These are phyloP conservation scores for Lyophyllum decastes DNA, from an alignment of 768 basidiomycete species.

Conservation along the genomic window DNA sequence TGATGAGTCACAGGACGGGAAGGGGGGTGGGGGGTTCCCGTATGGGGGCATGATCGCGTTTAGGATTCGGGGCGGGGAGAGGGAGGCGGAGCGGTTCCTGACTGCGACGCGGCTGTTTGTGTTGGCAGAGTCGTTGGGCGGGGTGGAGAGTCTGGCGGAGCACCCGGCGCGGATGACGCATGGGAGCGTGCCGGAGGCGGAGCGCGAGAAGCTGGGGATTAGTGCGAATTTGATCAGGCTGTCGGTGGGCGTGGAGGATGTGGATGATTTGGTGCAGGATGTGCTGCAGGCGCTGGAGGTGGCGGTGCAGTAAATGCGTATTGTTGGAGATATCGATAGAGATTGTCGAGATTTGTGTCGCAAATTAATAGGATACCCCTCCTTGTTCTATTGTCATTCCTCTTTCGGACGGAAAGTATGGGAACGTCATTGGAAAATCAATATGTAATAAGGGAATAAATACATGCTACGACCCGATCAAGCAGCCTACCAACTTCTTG, in stretches of 20 bases:
- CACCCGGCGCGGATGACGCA: constrained; percentile 91
- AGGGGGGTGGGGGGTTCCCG: constrained; percentile 68
- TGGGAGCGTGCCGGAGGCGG: constrained; percentile 66
- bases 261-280: constrained; percentile 77
- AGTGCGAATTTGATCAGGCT: constrained; percentile 75
- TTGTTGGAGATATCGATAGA: too few species aligned
- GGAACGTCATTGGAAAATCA: too few species aligned
- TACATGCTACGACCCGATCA: too few species aligned
- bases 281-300: constrained; percentile 61
- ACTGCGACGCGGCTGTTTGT: constrained; percentile 66
- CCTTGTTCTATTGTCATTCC: too few species aligned
- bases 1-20: constrained; percentile 6
- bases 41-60: constrained; percentile 91
- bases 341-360: too few species aligned
- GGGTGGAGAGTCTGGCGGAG: constrained; percentile 90
- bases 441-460: too few species aligned
- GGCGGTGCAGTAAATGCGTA: constrained; percentile 6
- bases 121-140: constrained; percentile 88
- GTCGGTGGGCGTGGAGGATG: constrained; percentile 88
- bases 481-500: too few species aligned
- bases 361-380: too few species aligned
- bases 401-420: too few species aligned
- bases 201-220: constrained; percentile 74
- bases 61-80: constrained; percentile 59
- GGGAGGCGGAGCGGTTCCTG: constrained; percentile 68